These are phyloP conservation scores for Excoecaria cochinchinensis DNA, from an alignment of 345 rosid genomes.

Conservation along the genomic window DNA sequence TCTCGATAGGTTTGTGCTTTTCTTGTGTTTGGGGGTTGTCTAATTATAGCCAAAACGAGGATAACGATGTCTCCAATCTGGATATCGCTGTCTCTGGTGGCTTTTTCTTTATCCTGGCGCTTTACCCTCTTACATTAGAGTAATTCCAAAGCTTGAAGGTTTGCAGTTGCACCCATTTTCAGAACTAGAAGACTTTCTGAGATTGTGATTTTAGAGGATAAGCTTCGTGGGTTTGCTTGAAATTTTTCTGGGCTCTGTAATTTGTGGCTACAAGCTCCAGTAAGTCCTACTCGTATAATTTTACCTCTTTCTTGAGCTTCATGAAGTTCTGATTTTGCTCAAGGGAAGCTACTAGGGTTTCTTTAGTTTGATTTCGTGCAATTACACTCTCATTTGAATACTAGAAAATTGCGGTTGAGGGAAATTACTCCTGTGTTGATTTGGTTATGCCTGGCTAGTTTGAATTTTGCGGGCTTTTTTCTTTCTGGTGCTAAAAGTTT, in stretches of 20 bases:
- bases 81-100: conserved; percentile 41
- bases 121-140: conserved; percentile 25
- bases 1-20: conserved; percentile 55
- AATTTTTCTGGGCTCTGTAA: neutral
- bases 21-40: conserved; percentile 62
- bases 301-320: conserved; percentile 1
- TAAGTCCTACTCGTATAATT: neutral
- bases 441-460: neutral
- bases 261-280: neutral
- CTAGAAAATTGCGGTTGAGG: neutral
- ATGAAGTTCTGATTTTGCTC: neutral
- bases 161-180: neutral
- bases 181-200: neutral
- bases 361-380: neutral
- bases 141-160: conserved; percentile 14
- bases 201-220: conserved; percentile 6
- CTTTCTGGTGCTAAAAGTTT: neutral
- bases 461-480: neutral
- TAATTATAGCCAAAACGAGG: conserved; percentile 39
- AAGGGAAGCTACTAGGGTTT: conserved; percentile 2
- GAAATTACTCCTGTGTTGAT: conserved; percentile 2
- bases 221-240: neutral
- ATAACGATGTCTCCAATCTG: conserved; percentile 37
- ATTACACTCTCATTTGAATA: neutral
- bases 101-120: conserved; percentile 30